These are phyloP conservation scores for Mycena epipterygia DNA, from an alignment of 768 basidiomycete species.

Conservation along the genomic window DNA sequence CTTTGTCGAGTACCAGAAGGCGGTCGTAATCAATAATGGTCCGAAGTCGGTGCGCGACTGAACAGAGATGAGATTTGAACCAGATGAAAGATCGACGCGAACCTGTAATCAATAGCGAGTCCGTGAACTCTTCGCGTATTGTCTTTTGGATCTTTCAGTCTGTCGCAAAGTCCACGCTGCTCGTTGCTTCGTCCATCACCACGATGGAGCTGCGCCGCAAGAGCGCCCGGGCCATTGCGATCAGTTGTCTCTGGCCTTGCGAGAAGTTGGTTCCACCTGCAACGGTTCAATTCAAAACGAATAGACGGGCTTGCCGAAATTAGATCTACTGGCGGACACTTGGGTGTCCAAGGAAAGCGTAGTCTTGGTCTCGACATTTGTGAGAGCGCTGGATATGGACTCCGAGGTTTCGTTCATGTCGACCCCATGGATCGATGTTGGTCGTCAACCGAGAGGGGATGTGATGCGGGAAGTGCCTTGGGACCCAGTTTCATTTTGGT, in stretches of 20 bases:
- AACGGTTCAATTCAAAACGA: too few species aligned
- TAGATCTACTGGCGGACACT: constrained; percentile 86
- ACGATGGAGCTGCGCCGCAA: constrained; percentile 80
- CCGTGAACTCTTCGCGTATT: constrained; percentile 68
- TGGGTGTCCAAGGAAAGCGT: constrained; percentile 57
- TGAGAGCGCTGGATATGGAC: constrained; percentile 58
- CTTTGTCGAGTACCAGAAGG: constrained; percentile 68
- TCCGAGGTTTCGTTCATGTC: constrained; percentile 55
- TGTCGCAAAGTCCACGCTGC: constrained; percentile 51
- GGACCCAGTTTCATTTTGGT: constrained; percentile 61
- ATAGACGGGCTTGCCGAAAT: too few species aligned
- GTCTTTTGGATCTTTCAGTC: constrained; percentile 88
- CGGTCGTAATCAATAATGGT: constrained; percentile 29
- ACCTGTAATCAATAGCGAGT: constrained; percentile 76
- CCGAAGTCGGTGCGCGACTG: neutral
- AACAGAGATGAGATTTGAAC: constrained; percentile 23
- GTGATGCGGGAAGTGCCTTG: constrained; percentile 59
- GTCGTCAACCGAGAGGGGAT: constrained; percentile 59
- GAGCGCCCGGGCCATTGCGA: constrained; percentile 87
- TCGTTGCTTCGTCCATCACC: constrained; percentile 76
- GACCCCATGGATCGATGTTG: constrained; percentile 54
- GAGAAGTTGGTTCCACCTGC: constrained; percentile 94
- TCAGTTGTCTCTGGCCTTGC: constrained; percentile 90
- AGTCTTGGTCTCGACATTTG: constrained; percentile 69
- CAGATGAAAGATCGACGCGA: constrained; percentile 38